A percentile compares a stretch with the other conserved stretches of the same genome.
These are phyloP conservation scores for Amanita jacksonii DNA, from an alignment of 768 basidiomycete species.

Conservation along the genomic window DNA sequence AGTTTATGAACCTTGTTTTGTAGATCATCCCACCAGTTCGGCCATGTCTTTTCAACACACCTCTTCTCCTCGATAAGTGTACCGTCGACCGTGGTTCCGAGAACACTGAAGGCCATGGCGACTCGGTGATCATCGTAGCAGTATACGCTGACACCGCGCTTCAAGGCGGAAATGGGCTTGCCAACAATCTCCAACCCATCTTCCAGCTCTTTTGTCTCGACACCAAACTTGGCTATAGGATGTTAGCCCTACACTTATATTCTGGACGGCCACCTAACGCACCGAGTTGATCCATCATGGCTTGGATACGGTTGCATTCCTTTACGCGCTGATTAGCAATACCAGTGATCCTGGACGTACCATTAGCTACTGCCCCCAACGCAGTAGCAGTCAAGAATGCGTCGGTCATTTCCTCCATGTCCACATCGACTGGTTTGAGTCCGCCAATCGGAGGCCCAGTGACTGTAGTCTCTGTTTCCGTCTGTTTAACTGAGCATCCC, in stretches of 20 bases:
- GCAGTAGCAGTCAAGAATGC: conserved; percentile 95
- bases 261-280: conserved; percentile 15
- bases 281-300: conserved; percentile 96
- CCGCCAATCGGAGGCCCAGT: conserved; percentile 77
- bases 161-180: conserved; percentile 53
- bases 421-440: conserved; percentile 78
- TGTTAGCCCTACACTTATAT: conserved; percentile 1
- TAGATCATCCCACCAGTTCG: conserved; percentile 99
- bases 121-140: conserved; percentile 99
- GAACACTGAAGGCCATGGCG: conserved; percentile 94
- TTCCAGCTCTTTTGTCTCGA: conserved; percentile 84
- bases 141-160: conserved; percentile 68
- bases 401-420: conserved; percentile 99
- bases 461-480: conserved; percentile 82
- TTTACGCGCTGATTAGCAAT: conserved; percentile 99
- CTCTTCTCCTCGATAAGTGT: conserved; percentile 90
- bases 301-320: conserved; percentile 93
- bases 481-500: conserved; percentile 91
- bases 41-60: conserved; percentile 99
- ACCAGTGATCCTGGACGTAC: conserved; percentile 77
- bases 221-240: conserved; percentile 79
- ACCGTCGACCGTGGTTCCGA: conserved; percentile 63
- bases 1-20: conserved; percentile 67
- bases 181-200: conserved; percentile 91
- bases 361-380: conserved; percentile 72